Percentiles rank a stretch among this genome's conserved stretches.
Evolutionary conservation across 1,284 basidiomycete species (phyloP).

Genomic region (Albatrellus sp.): DNA sequence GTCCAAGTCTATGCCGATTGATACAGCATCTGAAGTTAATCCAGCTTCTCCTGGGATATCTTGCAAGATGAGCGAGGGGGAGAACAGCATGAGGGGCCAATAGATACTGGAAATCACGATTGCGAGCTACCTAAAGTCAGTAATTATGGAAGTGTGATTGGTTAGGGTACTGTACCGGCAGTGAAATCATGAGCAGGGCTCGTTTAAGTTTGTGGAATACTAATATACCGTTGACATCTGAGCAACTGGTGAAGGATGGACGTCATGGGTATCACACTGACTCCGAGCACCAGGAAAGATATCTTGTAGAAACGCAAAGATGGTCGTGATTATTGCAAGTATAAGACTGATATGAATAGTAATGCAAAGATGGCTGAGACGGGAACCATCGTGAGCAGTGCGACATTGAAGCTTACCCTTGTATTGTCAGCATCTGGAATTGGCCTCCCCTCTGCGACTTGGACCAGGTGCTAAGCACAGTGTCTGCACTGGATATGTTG

Average conservation of each 20-base stretch:
- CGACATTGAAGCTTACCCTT: slow-evolving; percentile 36
- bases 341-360: too few relatives aligned
- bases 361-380: too few relatives aligned
- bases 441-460: slow-evolving; percentile 46
- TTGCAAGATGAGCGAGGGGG: slow-evolving; percentile 41
- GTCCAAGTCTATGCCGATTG: slow-evolving; percentile 42
- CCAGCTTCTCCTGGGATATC: slow-evolving; percentile 16
- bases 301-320: too few relatives aligned
- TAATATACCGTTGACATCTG: slow-evolving; percentile 14
- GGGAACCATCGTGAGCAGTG: not conserved
- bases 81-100: slow-evolving; percentile 45
- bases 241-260: not conserved
- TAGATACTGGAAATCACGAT: slow-evolving; percentile 64
- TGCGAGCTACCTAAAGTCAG: slow-evolving; percentile 30
- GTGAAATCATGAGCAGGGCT: slow-evolving; percentile 41
- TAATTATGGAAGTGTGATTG: not conserved
- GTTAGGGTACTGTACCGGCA: slow-evolving; percentile 36
- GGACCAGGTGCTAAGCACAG: slow-evolving; percentile 25
- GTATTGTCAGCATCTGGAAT: slow-evolving; percentile 64
- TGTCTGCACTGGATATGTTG: slow-evolving; percentile 20
- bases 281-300: too few relatives aligned
- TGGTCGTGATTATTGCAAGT: too few relatives aligned
- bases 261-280: too few relatives aligned
- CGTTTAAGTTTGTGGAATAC: slow-evolving; percentile 38
- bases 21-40: slow-evolving; percentile 23